These are phyloP conservation scores for Candida odintsovae DNA, from an alignment of 805 yeast species.

Conservation along the genomic window DNA sequence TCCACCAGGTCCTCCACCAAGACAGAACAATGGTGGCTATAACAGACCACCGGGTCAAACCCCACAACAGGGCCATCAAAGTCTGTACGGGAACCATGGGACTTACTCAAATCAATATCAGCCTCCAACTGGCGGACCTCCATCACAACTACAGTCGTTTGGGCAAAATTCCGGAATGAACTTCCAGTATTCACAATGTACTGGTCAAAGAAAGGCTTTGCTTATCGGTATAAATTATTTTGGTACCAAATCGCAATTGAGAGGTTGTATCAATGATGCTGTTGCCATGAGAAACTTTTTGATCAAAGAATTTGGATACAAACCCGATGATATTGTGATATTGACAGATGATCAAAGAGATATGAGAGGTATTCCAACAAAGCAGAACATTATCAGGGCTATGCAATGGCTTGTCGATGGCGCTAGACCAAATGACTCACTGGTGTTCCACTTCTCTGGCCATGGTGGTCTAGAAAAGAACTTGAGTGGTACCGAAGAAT, in stretches of 20 bases:
- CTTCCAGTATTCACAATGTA: conserved; percentile 49
- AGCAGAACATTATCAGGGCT: conserved; percentile 58
- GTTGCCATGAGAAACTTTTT: conserved; percentile 39
- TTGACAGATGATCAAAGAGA: conserved; percentile 40
- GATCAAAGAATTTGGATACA: conserved; percentile 18
- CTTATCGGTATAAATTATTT: conserved; percentile 65
- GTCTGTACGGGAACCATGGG: conserved; percentile 7
- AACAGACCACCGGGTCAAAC: background rate
- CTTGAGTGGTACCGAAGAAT: conserved; percentile 55
- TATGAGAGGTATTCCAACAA: conserved; percentile 43
- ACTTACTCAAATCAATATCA: conserved; percentile 3
- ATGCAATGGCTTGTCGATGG: conserved; percentile 70
- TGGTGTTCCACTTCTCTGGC: conserved; percentile 70
- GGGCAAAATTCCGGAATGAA: conserved; percentile 14
- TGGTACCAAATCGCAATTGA: conserved; percentile 46
- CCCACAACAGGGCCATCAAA: conserved; percentile 6
- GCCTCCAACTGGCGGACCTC: conserved; percentile 24
- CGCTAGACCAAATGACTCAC: conserved; percentile 60
- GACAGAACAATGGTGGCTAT: background rate
- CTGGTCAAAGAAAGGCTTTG: conserved; percentile 60
- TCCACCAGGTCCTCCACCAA: conserved; percentile 20
- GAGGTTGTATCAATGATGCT: conserved; percentile 71
- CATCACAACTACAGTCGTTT: conserved; percentile 15
- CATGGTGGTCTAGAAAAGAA: conserved; percentile 68
- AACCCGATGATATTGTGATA: conserved; percentile 37